A percentile compares a stretch with the other conserved stretches of the same genome.
Conservation (phyloP, 148 eudicot genomes). For the Amaranthus cruentus region DNA sequence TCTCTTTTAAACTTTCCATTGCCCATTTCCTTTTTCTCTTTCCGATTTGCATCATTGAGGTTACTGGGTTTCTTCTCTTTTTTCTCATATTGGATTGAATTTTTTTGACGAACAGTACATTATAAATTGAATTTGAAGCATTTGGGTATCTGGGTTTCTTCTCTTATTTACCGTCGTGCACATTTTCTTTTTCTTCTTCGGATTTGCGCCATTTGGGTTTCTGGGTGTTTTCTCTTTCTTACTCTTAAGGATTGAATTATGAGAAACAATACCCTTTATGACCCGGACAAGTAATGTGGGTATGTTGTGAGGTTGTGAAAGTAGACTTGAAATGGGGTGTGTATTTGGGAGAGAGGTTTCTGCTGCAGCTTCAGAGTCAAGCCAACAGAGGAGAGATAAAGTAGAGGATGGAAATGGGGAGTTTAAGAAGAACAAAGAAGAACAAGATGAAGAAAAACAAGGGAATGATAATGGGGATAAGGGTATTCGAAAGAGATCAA, state of each 20-base stretch:
- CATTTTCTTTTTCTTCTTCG: neutral
- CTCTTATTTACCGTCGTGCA: too few relatives aligned
- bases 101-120: too few relatives aligned
- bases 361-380: slow-evolving; percentile 34
- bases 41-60: too few relatives aligned
- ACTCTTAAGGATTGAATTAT: neutral
- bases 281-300: neutral
- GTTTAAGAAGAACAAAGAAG: slow-evolving; percentile 31
- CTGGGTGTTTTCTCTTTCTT: neutral
- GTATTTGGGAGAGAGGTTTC: slow-evolving; percentile 38
- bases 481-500: slow-evolving; percentile 44
- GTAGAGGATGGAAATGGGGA: slow-evolving; percentile 20
- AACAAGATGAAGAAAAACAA: slow-evolving; percentile 27
- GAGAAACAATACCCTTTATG: neutral
- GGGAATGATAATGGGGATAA: slow-evolving; percentile 31
- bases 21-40: too few relatives aligned
- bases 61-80: too few relatives aligned
- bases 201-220: neutral
- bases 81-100: too few relatives aligned
- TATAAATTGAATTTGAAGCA: too few relatives aligned
- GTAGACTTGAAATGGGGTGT: slow-evolving; percentile 24
- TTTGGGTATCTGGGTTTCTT: too few relatives aligned
- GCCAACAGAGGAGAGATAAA: slow-evolving; percentile 27
- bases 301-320: slow-evolving; percentile 4
- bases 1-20: too few relatives aligned